phyloP scores from a whole-genome alignment of 306 rosid genomes.

The Prunus mira region DNA sequence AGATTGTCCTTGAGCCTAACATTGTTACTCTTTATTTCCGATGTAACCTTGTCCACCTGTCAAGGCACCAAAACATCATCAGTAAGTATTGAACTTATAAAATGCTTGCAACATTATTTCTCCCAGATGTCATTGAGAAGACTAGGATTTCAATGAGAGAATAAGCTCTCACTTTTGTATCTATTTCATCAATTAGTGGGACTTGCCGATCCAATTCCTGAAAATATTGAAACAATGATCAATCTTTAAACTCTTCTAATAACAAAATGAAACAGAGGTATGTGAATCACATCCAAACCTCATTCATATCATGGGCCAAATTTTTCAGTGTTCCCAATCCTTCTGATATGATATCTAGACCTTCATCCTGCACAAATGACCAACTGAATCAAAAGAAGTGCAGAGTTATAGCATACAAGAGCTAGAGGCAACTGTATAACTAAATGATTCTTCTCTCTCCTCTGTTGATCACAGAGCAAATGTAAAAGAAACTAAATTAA shows the following conservation, averaged over 20 bases:
- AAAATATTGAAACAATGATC: slow-evolving; percentile 24
- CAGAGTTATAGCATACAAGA: background rate
- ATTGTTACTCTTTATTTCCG: slow-evolving; percentile 63
- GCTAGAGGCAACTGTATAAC: slow-evolving; percentile 5
- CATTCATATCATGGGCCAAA: slow-evolving; percentile 82
- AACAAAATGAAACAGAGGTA: background rate
- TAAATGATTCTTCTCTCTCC: slow-evolving; percentile 2
- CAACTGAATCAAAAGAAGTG: slow-evolving; percentile 9
- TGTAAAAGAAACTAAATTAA: slow-evolving; percentile 20
- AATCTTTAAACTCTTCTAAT: slow-evolving; percentile 10
- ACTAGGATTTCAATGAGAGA: background rate
- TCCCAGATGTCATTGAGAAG: slow-evolving; percentile 6
- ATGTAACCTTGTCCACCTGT: slow-evolving; percentile 67
- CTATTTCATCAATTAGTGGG: slow-evolving; percentile 85
- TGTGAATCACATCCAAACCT: slow-evolving; percentile 47
- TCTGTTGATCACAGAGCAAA: background rate
- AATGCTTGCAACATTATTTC: background rate
- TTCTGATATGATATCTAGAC: slow-evolving; percentile 86
- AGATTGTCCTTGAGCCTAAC: slow-evolving; percentile 72
- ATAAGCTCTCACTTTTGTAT: slow-evolving; percentile 50
- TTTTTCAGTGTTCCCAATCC: slow-evolving; percentile 75
- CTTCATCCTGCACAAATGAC: slow-evolving; percentile 64
- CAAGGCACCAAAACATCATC: slow-evolving; percentile 19
- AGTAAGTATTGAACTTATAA: slow-evolving; percentile 12
- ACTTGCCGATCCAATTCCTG: slow-evolving; percentile 92